Evolutionary conservation across 2,329 filamentous ascomycete genomes (phyloP), one percentile per base, ranked within the genome.

Genomic region (Penicillium brevicompactum): DNA sequence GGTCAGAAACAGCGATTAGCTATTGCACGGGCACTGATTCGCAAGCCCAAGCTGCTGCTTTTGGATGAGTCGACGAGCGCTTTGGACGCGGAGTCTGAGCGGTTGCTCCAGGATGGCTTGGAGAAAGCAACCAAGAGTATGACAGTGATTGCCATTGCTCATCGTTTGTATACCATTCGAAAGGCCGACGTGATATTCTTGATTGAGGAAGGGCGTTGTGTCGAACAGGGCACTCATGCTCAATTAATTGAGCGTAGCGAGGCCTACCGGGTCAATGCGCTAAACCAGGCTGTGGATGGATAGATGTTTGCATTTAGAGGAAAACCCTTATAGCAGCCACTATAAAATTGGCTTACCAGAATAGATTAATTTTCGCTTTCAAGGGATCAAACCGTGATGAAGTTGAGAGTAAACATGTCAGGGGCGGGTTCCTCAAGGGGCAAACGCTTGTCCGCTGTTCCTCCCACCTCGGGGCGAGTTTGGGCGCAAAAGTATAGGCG

Each of bases 131-230:
- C 64, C 10, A 61, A 62, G 8, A 54, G 60, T 8, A 71, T 67
- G n/a, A 76, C 72, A 1, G 66, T 74, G 11, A 63, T 76, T 43
- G 72, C 72, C 2, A 75, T 76, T 49, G 70, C 73, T 1, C 73
- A 76, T 61, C 67, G 73, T n/a, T 58, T 76, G 50, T 68, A 72
- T 42, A 76, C 74, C 4, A 74, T 75, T 27, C 87, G 89, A 68
- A 87, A 91, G 63, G 89, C 89, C 2, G 87, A 93, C 67, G 78
- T 87, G 16, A 92, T 92, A 46, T 91, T 89, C 63, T 86, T 92
- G 4, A 83, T 93, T 41, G 88, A 89, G 31, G 81, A 84, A 54
- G 87, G 89, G 1, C 81, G 68, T 30, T 80, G 88, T 46, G 78
- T 84, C 2, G 85, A 88, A 66, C 72, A 76, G 48, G 86, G 87